Base-by-base conservation (phyloP, 345 rosid genomes). In the Camelina laxa region DNA sequence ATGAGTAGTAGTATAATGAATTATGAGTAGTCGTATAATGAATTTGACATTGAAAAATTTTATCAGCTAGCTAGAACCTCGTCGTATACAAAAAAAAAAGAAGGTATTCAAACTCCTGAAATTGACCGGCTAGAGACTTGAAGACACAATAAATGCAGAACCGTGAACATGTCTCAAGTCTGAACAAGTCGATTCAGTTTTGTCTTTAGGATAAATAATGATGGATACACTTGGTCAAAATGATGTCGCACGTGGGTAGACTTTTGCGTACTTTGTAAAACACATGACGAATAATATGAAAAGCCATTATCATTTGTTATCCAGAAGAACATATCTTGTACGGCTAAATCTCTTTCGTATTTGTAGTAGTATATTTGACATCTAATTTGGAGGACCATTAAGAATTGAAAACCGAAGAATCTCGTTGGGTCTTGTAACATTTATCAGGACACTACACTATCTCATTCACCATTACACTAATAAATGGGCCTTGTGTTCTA, bases 171-270 rank as follows among this genome's bases (percentile, higher is more conserved):
- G 42, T 3, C 13, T 10, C 1, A 10, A 10, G 49, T 65, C 65
- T 13, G 39, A 73, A n/a, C 19, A 21, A 57, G 62, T 16, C 22
- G 21, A n/a, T 56, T 56, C 38, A 4, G 38, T 56, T 41, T 41
- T 41, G 1, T 54, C n/a, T 12, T 8, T 30, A 27, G 0, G 31
- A 70, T 15, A 67, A 9, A 8, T 6, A 31, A n/a, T 61, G 31
- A n/a, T 72, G 42, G 42, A 36, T 72, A 51, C 35, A 17, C 27
- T 44, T 63, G 49, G 59, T 47, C 71, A 45, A 47, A 54, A 65
- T 19, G 39, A 31, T 42, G 41, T 74, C 49, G 58, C 65, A 65
- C 58, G 78, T 74, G 65, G 51, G 15, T 74, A 19, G 70, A 55
- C 65, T 47, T 73, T 1, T 55, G 64, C 5, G 30, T 73, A 64